Conservation (phyloP, 371 early-diverging fungal species). For the Mucor circinelloides region DNA sequence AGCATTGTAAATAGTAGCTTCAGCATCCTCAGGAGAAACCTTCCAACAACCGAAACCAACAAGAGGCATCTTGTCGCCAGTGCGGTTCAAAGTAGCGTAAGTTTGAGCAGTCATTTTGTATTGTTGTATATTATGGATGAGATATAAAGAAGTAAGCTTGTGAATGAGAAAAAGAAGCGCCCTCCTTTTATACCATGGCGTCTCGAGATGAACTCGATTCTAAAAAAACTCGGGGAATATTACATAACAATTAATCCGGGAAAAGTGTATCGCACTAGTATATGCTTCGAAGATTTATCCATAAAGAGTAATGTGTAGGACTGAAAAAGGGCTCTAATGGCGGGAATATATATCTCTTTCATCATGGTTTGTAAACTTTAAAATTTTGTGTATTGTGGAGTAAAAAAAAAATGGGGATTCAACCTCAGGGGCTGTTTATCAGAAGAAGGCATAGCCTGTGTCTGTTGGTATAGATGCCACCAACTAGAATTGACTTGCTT, state of each 20-base stretch:
- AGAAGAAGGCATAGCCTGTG: neutral
- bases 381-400: neutral
- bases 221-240: neutral
- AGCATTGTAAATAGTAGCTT: conserved; percentile 49
- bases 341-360: neutral
- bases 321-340: neutral
- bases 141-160: conserved; percentile 25
- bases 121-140: conserved; percentile 64
- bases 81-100: conserved; percentile 34
- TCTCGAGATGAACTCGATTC: neutral
- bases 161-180: neutral
- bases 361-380: neutral
- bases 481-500: too few relatives aligned
- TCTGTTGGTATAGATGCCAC: too few relatives aligned
- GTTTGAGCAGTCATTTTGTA: conserved; percentile 32
- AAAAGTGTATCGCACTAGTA: neutral
- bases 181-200: neutral
- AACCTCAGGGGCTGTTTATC: neutral
- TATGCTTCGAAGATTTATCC: conserved; percentile 6
- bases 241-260: conserved; percentile 10
- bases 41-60: conserved; percentile 47
- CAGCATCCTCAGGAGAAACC: conserved; percentile 33
- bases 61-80: conserved; percentile 48
- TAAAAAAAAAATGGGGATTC: neutral
- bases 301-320: neutral